Conservation (phyloP, 2,329 filamentous ascomycete species). For the Passalora sequoiae region DNA sequence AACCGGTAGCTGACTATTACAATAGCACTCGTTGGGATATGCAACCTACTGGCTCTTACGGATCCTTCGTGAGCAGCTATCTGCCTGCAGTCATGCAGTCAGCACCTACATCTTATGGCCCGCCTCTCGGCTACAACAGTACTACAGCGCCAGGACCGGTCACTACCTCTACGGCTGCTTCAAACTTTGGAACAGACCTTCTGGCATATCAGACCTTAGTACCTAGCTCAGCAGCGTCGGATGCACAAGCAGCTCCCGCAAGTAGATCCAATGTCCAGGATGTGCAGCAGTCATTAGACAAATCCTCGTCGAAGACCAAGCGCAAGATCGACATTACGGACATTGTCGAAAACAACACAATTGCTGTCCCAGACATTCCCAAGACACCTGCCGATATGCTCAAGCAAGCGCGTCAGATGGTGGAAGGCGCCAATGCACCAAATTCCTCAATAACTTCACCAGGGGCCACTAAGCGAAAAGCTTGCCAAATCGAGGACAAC, state of each 20-base stretch:
- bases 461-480: conserved; percentile 26
- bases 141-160: no score
- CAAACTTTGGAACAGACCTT: no score
- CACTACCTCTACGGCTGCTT: no score
- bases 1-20: conserved; percentile 20
- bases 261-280: no score
- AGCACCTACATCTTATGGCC: neutral
- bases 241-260: no score
- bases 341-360: conserved; percentile 7
- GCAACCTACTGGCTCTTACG: conserved; percentile 4
- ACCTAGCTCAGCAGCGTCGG: neutral
- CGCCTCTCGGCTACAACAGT: no score
- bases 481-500: conserved; percentile 17
- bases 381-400: neutral
- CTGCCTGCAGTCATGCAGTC: no score
- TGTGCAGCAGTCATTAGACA: no score
- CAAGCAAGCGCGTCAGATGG: neutral
- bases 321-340: conserved; percentile 9
- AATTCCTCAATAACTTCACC: neutral
- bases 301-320: neutral
- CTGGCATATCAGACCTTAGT: no score
- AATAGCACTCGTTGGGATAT: conserved; percentile 24
- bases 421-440: neutral
- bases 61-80: neutral
- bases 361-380: neutral